Conservation (phyloP, 176 grass and related monocot species). For the sorghum (Sorghum bicolor) region DNA sequence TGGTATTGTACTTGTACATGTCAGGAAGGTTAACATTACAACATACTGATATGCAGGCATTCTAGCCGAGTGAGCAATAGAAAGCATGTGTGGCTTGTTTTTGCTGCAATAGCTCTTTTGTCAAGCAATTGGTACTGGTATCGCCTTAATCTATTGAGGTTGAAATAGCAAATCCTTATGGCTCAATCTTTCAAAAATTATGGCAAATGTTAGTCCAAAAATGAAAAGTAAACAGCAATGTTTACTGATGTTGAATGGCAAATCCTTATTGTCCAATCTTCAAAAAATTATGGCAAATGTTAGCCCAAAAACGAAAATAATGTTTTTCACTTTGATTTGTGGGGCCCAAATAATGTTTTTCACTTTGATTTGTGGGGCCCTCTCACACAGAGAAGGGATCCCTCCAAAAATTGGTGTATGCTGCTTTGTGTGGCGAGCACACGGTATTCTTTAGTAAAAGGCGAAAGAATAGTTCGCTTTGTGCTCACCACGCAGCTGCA, state of each 20-base stretch:
- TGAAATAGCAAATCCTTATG: neutral
- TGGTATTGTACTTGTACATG: slow-evolving; percentile 18
- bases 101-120: neutral
- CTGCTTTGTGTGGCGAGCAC: slow-evolving; percentile 29
- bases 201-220: no score
- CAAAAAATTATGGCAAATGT: no score
- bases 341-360: no score
- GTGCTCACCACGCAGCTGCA: slow-evolving; percentile 34
- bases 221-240: no score
- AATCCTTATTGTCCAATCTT: no score
- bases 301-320: no score
- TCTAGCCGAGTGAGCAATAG: neutral
- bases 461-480: slow-evolving; percentile 60
- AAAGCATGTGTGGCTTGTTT: neutral
- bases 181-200: neutral
- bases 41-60: neutral
- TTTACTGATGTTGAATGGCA: no score
- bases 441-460: slow-evolving; percentile 79
- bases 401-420: slow-evolving; percentile 25
- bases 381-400: neutral
- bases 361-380: no score
- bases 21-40: slow-evolving; percentile 10
- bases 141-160: no score
- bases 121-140: neutral
- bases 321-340: no score